Conservation (phyloP, 129 eudicot species). For the Flaveria brownii region DNA sequence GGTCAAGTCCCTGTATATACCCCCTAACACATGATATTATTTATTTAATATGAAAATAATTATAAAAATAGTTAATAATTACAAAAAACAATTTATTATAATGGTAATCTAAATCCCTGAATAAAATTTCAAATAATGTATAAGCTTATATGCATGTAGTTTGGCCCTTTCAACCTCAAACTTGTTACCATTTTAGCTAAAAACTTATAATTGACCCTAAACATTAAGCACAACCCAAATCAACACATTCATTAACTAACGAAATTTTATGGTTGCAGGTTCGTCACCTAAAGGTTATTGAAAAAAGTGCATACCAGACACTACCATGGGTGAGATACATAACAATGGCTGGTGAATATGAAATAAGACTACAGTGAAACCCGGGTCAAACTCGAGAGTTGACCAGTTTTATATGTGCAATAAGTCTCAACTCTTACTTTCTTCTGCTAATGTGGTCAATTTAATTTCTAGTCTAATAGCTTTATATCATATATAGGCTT, state of each 20-base stretch:
- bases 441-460: not conserved
- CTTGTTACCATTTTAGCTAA: not conserved
- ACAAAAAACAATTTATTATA: not conserved
- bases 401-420: conserved; percentile 10
- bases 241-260: not conserved
- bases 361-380: conserved; percentile 51
- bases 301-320: conserved; percentile 66
- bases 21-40: too few relatives aligned
- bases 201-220: too few relatives aligned
- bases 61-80: too few relatives aligned
- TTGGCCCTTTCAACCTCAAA: not conserved
- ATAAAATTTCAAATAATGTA: not conserved
- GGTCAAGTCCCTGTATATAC: not conserved
- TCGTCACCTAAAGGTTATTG: conserved; percentile 60
- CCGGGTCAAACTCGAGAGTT: conserved; percentile 6
- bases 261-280: conserved; percentile 42
- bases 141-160: too few relatives aligned
- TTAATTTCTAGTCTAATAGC: conserved; percentile 18
- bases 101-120: not conserved
- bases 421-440: conserved; percentile 4
- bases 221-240: not conserved
- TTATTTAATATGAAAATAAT: too few relatives aligned
- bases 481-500: conserved; percentile 21
- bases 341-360: conserved; percentile 72
- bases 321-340: conserved; percentile 80